Conservation (phyloP, 495 filamentous ascomycete genomes). For the Penicillium coprophilum region DNA sequence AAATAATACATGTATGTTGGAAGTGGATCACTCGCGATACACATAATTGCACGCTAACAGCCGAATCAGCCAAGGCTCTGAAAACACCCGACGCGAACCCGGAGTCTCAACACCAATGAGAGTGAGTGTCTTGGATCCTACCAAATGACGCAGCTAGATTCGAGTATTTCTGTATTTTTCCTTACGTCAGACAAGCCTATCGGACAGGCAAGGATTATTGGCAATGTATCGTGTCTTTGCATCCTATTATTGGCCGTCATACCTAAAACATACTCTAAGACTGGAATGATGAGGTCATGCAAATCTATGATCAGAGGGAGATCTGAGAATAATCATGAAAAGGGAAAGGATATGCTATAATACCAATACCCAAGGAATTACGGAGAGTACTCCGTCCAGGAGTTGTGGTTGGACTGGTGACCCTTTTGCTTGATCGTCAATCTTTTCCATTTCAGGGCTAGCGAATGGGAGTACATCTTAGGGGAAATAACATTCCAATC, state of each 20-base stretch:
- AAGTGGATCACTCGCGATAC: slow-evolving; percentile 3
- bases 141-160: slow-evolving; percentile 4
- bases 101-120: background rate
- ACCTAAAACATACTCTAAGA: background rate
- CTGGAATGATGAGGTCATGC: slow-evolving; percentile 11
- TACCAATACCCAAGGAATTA: too few relatives aligned
- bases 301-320: slow-evolving; percentile 4
- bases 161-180: background rate
- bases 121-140: slow-evolving; percentile 2
- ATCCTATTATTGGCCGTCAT: background rate
- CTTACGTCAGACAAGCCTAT: slow-evolving; percentile 3
- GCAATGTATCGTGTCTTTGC: too few relatives aligned
- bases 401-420: slow-evolving; percentile 21
- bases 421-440: slow-evolving; percentile 24
- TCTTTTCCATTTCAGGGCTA: slow-evolving; percentile 11
- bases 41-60: slow-evolving; percentile 3
- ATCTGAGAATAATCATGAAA: slow-evolving; percentile 10
- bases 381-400: too few relatives aligned
- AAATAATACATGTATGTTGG: too few relatives aligned
- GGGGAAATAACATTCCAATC: slow-evolving; percentile 11
- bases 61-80: slow-evolving; percentile 10
- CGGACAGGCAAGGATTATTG: background rate
- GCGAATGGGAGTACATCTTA: slow-evolving; percentile 23
- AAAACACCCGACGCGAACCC: background rate
- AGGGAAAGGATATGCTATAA: slow-evolving; percentile 4